Evolutionary conservation across 176 grass and related monocot genomes (phyloP).

Genomic region (Triticum urartu): DNA sequence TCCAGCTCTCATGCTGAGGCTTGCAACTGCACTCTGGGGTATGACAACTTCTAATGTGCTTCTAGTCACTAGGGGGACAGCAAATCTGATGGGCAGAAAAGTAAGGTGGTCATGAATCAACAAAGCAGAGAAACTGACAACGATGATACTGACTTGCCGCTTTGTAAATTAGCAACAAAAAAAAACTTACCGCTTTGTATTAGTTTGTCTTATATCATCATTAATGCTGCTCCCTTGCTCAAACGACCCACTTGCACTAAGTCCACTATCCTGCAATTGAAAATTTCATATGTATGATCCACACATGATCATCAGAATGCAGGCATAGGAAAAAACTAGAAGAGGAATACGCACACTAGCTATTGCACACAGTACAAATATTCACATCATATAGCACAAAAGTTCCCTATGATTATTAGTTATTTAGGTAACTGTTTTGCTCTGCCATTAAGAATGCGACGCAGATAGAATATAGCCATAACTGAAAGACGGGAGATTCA

Average conservation of each 20-base stretch:
- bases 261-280: slow-evolving; percentile 72
- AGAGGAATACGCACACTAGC: slow-evolving; percentile 3
- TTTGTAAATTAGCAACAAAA: slow-evolving; percentile 16
- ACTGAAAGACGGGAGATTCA: background rate
- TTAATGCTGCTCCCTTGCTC: slow-evolving; percentile 82
- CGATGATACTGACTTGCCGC: slow-evolving; percentile 40
- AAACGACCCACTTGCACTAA: slow-evolving; percentile 77
- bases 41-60: slow-evolving; percentile 95
- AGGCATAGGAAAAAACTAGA: background rate
- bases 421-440: background rate
- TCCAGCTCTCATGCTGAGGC: slow-evolving; percentile 85
- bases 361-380: background rate
- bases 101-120: slow-evolving; percentile 20
- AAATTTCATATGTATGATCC: slow-evolving; percentile 1
- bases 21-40: slow-evolving; percentile 69
- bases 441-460: slow-evolving; percentile 5
- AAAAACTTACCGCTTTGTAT: slow-evolving; percentile 59
- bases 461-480: background rate
- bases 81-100: slow-evolving; percentile 53
- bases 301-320: background rate
- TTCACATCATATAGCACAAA: background rate
- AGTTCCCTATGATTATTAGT: background rate
- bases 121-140: slow-evolving; percentile 29
- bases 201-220: slow-evolving; percentile 79
- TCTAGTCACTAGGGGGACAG: slow-evolving; percentile 76